Conservation (phyloP, 73 alveolate species). For the Paramecium octaurelia region DNA sequence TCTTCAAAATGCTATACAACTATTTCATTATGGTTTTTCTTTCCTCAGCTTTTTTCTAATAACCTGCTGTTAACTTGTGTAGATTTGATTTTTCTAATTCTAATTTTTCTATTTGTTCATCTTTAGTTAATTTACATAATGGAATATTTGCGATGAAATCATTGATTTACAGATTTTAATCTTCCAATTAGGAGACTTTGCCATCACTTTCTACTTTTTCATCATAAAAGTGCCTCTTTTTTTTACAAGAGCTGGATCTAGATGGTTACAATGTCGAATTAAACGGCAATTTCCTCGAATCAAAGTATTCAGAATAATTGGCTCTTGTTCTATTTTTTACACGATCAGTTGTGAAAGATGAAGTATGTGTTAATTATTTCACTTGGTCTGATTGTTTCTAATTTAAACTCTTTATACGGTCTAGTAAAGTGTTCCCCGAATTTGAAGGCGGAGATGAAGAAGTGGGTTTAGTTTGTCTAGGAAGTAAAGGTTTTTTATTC, state of each 20-base stretch:
- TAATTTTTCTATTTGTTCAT: not conserved
- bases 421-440: not conserved
- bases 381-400: not conserved
- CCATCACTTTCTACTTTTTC: not conserved
- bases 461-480: not conserved
- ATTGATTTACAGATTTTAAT: not conserved
- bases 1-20: not conserved
- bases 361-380: not conserved
- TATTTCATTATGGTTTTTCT: slow-evolving; percentile 25
- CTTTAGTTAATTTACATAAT: not conserved
- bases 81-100: not conserved
- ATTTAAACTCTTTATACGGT: not conserved
- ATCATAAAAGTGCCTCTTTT: not conserved
- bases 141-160: not conserved
- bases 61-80: not conserved
- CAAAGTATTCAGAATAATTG: slow-evolving; percentile 40
- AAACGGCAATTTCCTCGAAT: not conserved
- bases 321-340: slow-evolving; percentile 36
- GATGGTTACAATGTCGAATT: not conserved
- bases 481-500: slow-evolving; percentile 26
- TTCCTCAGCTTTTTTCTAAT: slow-evolving; percentile 42
- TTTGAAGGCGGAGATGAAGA: slow-evolving; percentile 23
- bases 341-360: slow-evolving; percentile 26
- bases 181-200: not conserved
- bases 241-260: not conserved